phyloP scores from a whole-genome alignment of 2,329 filamentous ascomycete genomes.

The Colletotrichum zoysiae region DNA sequence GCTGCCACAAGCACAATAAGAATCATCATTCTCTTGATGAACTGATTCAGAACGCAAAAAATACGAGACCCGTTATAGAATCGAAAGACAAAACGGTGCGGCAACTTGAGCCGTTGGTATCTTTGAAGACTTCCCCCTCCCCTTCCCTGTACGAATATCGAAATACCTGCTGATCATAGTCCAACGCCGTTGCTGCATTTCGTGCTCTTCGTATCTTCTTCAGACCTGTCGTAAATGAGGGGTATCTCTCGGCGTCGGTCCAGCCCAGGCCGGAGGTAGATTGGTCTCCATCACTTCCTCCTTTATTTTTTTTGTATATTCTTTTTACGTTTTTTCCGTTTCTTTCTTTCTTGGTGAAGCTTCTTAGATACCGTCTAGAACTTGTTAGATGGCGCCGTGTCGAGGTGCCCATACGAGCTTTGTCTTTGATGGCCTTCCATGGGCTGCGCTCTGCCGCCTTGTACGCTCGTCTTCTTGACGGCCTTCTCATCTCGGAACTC shows the following conservation, averaged over 20 bases:
- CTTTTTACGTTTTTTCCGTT: not conserved
- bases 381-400: constrained; percentile 42
- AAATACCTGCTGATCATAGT: constrained; percentile 13
- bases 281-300: constrained; percentile 22
- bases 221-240: constrained; percentile 41
- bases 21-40: constrained; percentile 13
- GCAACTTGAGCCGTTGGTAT: constrained; percentile 39
- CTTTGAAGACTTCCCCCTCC: constrained; percentile 24
- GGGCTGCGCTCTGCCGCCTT: constrained; percentile 43
- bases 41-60: constrained; percentile 23
- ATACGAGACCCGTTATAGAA: constrained; percentile 35
- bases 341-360: not conserved
- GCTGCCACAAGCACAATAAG: constrained; percentile 17
- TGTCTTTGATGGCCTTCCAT: constrained; percentile 50
- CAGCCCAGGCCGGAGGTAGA: constrained; percentile 40
- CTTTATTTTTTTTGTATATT: constrained; percentile 2
- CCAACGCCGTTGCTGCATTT: constrained; percentile 24
- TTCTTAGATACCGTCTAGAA: constrained; percentile 26
- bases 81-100: constrained; percentile 35
- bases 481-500: constrained; percentile 48
- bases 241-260: constrained; percentile 42
- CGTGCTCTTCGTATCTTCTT: constrained; percentile 33
- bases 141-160: constrained; percentile 1
- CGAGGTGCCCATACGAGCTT: constrained; percentile 54
- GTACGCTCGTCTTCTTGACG: constrained; percentile 36